Evolutionary conservation across 495 filamentous ascomycete species (phyloP).

Genomic region (Thermothielavioides terrestris): DNA sequence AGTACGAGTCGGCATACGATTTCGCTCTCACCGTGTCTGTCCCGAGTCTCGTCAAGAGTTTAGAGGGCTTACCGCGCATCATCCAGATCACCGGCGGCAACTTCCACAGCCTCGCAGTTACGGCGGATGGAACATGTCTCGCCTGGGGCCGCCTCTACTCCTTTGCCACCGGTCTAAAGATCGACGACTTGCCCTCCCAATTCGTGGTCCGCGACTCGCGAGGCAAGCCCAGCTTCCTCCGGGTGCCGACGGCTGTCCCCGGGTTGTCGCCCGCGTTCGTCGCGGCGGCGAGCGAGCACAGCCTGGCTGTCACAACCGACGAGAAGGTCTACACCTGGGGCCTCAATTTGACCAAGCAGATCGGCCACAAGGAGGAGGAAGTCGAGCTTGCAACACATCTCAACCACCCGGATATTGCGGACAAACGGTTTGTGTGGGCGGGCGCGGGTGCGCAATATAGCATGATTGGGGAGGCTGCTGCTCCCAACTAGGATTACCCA

Average conservation of each 20-base stretch:
- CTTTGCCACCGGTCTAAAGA: slow-evolving; percentile 46
- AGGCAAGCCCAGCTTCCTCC: slow-evolving; percentile 11
- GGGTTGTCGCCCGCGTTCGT: slow-evolving; percentile 21
- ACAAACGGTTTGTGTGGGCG: slow-evolving; percentile 44
- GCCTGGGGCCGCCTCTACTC: slow-evolving; percentile 10
- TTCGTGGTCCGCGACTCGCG: slow-evolving; percentile 32
- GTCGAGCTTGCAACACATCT: slow-evolving; percentile 47
- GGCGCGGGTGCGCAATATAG: slow-evolving; percentile 57
- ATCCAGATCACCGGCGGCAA: slow-evolving; percentile 38
- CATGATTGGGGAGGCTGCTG: slow-evolving; percentile 34
- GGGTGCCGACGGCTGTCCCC: slow-evolving; percentile 12
- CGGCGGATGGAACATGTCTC: slow-evolving; percentile 1
- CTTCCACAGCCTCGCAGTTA: slow-evolving; percentile 52
- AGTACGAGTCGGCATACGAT: slow-evolving; percentile 48
- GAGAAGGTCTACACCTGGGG: slow-evolving; percentile 61
- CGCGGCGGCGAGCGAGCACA: slow-evolving; percentile 46
- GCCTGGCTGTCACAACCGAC: slow-evolving; percentile 44
- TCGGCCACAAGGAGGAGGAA: slow-evolving; percentile 48
- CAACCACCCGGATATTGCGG: slow-evolving; percentile 49
- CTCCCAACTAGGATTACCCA: not conserved
- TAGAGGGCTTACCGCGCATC: not conserved
- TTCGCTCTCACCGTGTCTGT: slow-evolving; percentile 32
- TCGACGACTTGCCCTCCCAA: slow-evolving; percentile 41
- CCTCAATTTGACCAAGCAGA: slow-evolving; percentile 56
- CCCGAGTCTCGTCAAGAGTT: not conserved